These are phyloP conservation scores for Trametes punicea DNA, from an alignment of 768 basidiomycete species.

Conservation along the genomic window DNA sequence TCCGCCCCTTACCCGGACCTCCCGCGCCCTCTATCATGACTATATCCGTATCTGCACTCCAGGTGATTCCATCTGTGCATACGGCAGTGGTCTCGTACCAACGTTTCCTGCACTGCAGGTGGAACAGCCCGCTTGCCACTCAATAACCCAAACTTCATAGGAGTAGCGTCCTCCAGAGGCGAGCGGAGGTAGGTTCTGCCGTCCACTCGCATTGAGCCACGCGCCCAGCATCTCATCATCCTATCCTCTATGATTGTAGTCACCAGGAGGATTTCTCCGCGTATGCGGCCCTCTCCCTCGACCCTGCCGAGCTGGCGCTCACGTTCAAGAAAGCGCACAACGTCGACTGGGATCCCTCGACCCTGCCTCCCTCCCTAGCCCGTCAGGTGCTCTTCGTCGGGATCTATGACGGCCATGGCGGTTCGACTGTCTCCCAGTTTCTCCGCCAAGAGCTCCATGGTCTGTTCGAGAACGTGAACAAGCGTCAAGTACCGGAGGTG, in stretches of 20 bases:
- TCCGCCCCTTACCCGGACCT: constrained; percentile 10
- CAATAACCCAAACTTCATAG: constrained; percentile 73
- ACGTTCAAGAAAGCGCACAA: constrained; percentile 60
- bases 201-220: neutral
- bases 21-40: constrained; percentile 54
- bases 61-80: constrained; percentile 38
- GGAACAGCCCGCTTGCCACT: constrained; percentile 68
- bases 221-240: neutral
- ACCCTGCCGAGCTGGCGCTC: constrained; percentile 67
- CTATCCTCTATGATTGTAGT: constrained; percentile 36
- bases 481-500: constrained; percentile 68
- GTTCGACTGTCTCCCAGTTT: constrained; percentile 84
- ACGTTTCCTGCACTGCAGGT: constrained; percentile 36
- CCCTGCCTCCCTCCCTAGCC: constrained; percentile 51
- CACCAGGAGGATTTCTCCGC: constrained; percentile 89
- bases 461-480: constrained; percentile 75
- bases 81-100: neutral
- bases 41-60: constrained; percentile 53
- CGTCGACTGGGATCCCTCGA: constrained; percentile 70
- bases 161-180: constrained; percentile 71
- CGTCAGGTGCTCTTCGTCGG: constrained; percentile 83
- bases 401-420: constrained; percentile 93
- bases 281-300: constrained; percentile 70
- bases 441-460: constrained; percentile 83
- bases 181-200: constrained; percentile 54